Base-by-base conservation (phyloP, 495 filamentous ascomycete genomes). In the Aspergillus cavernicola region DNA sequence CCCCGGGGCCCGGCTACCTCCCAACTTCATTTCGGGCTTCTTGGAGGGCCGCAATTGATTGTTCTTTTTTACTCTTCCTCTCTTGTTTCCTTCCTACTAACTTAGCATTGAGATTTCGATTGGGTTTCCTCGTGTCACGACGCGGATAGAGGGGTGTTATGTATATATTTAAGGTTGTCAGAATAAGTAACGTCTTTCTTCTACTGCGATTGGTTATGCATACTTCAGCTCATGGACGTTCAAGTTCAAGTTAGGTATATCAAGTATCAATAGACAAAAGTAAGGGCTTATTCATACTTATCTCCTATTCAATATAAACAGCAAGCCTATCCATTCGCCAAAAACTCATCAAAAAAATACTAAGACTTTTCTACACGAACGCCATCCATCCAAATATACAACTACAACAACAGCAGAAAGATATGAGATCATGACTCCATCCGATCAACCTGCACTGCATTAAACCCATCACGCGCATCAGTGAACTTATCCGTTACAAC, bases 11-110 rank as follows among this genome's bases (percentile, higher is more conserved):
- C 81, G 80, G 59, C 72, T 96, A 70, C 93, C 93, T 24, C 76
- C 80, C 52, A 90, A 83, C 70, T 97, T 98, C 73, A 90, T 98
- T 72, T 78, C 80, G 55, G 90, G 90, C 26, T 98, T 98, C 79
- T 76, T 97, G 65, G 89, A 98, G 84, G 73, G 73, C 57, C 73
- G 73, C 62, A 76, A 76, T 65, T 76, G 63, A 68, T 63, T 57
- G 41, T 15, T 32, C 35, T 55, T 38, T 51, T 57, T 41, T 42
- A 33, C 50, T 35, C 58, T 52, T 42, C 35, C 50, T 50, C 50
- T 41, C 55, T 4, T 11, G 11, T 47, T 58, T 57, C 54, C 19
- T 54, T 57, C 36, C 56, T 50, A 43, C 48, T 39, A 41, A 53
- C 57, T 64, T 63, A 48, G 55, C 55, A 60, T 67, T 62, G 53